Evolutionary conservation across 2,329 filamentous ascomycete species (phyloP), one percentile per base, ranked within the genome.

Genomic region (Sporothrix schenckii): DNA sequence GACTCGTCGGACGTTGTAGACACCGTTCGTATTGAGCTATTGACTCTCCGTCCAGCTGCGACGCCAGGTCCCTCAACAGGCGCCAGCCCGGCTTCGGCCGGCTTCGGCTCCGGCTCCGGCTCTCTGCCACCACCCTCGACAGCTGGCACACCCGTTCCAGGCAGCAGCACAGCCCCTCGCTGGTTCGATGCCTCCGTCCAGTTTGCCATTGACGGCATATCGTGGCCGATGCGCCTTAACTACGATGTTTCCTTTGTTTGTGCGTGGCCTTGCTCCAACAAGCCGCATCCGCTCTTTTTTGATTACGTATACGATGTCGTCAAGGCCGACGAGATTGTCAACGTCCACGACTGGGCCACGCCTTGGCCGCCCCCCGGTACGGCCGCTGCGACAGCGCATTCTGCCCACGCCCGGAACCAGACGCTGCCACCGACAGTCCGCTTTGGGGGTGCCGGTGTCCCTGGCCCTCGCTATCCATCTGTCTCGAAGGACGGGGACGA

Each of bases 241-340:
- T 89, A 87, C 76, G 87, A 91, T 75, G 88, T 91, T 10, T 85
- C 82, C n/a, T 91, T 90, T 76, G 81, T 91, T 66, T 82, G 81
- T n/a, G 87, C 88, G 1, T 89, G 86, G 83, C 88, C 89, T 7
- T 91, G 89, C 77, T 82, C 83, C 0, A 82, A 84, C 34, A 88
- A 88, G 0, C 89, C 89, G 14, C 89, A 91, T 77, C 88, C 89
- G 7, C 83, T 93, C 6, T 93, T 91, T 79, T 90, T 89, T 77
- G 90, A 92, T 77, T 93, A 92, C 76, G 80, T 83, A 4, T 89
- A 88, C 76, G 83, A 83, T 66, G 79, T 82, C 1, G 84, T 90
- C 52, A 83, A 84, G 68, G 88, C 86, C 1, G 89, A 92, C 75
- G 85, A 90, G 73, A 82, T 93, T 4, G 85, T 92, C 21, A 83